Evolutionary conservation across 2,329 filamentous ascomycete species (phyloP), one percentile per base, ranked within the genome.

Genomic region (Ampelomyces quisqualis): DNA sequence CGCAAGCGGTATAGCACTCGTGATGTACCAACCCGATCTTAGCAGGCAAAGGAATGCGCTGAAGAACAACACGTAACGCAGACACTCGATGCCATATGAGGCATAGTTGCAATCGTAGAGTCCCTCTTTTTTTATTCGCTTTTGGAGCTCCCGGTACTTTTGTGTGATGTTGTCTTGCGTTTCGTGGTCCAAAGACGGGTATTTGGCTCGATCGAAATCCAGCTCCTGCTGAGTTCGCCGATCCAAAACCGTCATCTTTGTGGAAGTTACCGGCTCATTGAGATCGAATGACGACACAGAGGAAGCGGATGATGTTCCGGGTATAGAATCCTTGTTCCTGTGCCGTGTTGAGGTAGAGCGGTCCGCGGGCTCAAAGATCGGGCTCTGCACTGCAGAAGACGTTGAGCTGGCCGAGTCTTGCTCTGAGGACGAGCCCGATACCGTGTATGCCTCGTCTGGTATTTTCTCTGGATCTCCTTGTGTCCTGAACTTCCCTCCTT

Each of bases 31-130:
- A 21, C 68, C 69, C 6, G 55, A 47, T 10, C 57, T 60, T 11
- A 77, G 62, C 23, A 71, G 63, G 38, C 71, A 63, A 23, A 90
- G 68, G 48, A 82, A 82, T 34, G 82, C 68, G 10, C 68, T 61
- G 37, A 86, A 83, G 19, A 95, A 78, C 11, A 83, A 67, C 1
- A 75, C 70, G 64, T 95, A 97, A 18, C 91, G 85, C 43, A 74
- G 70, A 40, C 75, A 72, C 67, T 98, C 93, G 36, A 86, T 76
- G 17, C 79, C 80, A 59, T 97, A 97, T 3, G 85, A 82, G 23
- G 71, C 76, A 68, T 94, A 95, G 58, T 88, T 86, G 76, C 90
- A 96, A 35, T 89, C 64, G 67, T 89, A 97, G 1, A 97, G 77
- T 0, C 86, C 86, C 59, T 86, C 85, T 10, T 78, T 82, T 54